phyloP scores from a whole-genome alignment of 352 stramenopile genomes.

The Globisporangium middletonii region DNA sequence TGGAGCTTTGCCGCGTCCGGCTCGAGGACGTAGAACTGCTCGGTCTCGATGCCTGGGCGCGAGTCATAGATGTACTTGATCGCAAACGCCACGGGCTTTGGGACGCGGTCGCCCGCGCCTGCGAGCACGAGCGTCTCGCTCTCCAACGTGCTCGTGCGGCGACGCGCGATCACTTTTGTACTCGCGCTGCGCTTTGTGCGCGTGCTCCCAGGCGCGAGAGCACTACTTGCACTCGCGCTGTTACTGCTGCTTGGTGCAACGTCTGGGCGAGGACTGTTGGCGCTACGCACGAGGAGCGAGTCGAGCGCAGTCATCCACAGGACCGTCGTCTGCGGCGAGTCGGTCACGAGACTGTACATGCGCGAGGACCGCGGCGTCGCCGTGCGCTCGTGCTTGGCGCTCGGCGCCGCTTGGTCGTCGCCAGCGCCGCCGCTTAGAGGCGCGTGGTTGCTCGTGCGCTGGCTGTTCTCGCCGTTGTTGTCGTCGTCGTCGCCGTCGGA shows the following conservation, averaged over 20 bases:
- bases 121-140: conserved; percentile 41
- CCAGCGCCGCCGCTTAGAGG: neutral
- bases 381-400: conserved; percentile 28
- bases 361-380: conserved; percentile 57
- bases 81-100: conserved; percentile 43
- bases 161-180: conserved; percentile 21
- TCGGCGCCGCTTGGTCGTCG: neutral
- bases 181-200: neutral
- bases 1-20: conserved; percentile 42
- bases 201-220: no score
- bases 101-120: conserved; percentile 38
- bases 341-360: conserved; percentile 71
- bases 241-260: no score
- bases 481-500: conserved; percentile 57
- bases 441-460: conserved; percentile 11
- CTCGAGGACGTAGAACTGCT: conserved; percentile 64
- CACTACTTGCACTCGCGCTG: neutral
- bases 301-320: conserved; percentile 73
- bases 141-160: conserved; percentile 36
- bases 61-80: conserved; percentile 86
- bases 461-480: conserved; percentile 17
- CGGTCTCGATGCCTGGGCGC: conserved; percentile 67
- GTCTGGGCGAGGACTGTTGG: conserved; percentile 68
- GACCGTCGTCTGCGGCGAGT: conserved; percentile 67
- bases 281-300: conserved; percentile 61